Conservation (phyloP, 2,329 filamentous ascomycete genomes). For the Penicillium sp. region DNA sequence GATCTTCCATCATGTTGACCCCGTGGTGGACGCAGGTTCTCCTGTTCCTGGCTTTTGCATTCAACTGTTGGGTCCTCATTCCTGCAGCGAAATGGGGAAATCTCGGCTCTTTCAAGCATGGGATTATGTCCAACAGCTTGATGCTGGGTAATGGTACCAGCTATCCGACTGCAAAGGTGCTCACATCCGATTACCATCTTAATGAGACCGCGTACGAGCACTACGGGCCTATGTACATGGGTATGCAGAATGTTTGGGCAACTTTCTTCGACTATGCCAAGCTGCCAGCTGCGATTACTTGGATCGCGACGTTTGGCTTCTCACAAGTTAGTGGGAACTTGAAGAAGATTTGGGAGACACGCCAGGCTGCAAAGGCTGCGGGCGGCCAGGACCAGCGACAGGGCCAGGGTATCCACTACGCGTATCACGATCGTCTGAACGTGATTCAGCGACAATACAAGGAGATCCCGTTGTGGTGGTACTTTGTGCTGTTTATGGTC, state of each 20-base stretch:
- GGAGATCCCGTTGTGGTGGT: slow-evolving; percentile 64
- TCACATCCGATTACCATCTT: slow-evolving; percentile 50
- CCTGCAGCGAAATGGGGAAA: slow-evolving; percentile 62
- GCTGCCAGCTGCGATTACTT: slow-evolving; percentile 60
- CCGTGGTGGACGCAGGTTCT: slow-evolving; percentile 64
- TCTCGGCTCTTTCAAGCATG: slow-evolving; percentile 54
- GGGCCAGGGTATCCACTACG: slow-evolving; percentile 50
- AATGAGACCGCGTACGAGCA: slow-evolving; percentile 52
- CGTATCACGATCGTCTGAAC: slow-evolving; percentile 62
- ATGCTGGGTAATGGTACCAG: slow-evolving; percentile 53
- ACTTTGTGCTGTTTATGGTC: slow-evolving; percentile 51
- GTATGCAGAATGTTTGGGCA: slow-evolving; percentile 59
- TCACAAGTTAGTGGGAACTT: slow-evolving; percentile 51
- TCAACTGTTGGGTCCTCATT: slow-evolving; percentile 61
- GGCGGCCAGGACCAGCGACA: slow-evolving; percentile 15
- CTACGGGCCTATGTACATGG: slow-evolving; percentile 59
- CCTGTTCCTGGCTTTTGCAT: slow-evolving; percentile 57
- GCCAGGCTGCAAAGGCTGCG: slow-evolving; percentile 28
- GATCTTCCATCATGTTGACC: slow-evolving; percentile 54
- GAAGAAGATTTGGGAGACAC: slow-evolving; percentile 47
- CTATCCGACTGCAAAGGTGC: slow-evolving; percentile 48
- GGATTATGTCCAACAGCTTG: slow-evolving; percentile 61
- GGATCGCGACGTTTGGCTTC: slow-evolving; percentile 61
- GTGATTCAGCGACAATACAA: slow-evolving; percentile 59
- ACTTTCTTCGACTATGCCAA: slow-evolving; percentile 65